Base-by-base conservation (phyloP, 768 basidiomycete species). In the Auricularia auricula-judae region DNA sequence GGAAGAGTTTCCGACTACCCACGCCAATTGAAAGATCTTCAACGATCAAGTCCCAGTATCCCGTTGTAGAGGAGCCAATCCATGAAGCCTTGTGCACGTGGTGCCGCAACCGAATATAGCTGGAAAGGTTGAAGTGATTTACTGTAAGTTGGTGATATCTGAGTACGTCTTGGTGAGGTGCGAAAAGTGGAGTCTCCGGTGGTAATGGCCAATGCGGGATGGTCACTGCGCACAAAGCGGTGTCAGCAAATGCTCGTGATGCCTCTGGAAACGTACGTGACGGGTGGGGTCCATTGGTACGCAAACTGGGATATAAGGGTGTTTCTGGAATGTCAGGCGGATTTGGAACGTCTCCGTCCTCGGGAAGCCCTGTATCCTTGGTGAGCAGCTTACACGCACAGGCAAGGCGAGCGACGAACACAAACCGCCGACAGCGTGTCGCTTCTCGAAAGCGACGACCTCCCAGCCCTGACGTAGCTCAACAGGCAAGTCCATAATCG, bases 171-270 rank as follows among this genome's bases (percentile, higher is more conserved):
- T 81, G 75, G 64, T 83, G 80, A 2, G 73, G 72, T 1, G 85
- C 79, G 68, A 77, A 85, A 4, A 86, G 74, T 2, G 81, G 78
- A 3, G 82, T 84, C 4, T 75, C 74, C 0, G 79, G 79, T 0
- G 77, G 79, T 63, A 81, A 85, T 0, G 84, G 79, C 70, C 83
- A 81, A 7, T 74, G 70, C n/a, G 83, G 83, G 67, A 80, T 83
- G 0, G 84, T 80, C 83, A 85, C 56, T 29, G 56, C 23, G 5
- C 23, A 59, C 1, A 29, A 29, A 7, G 18, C 14, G 56, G 29
- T 14, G 29, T 59, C 18, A n/a, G 29, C 23, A 35, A 18, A n/a
- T 2, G 29, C 2, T 29, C 29, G 29, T 14, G 56, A n/a, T 29
- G 29, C 23, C 34, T 12, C 1, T 4, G 18, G 23, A n/a, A 10